Evolutionary conservation across 495 filamentous ascomycete genomes (phyloP), one percentile per base, ranked within the genome.

Genomic region (Aspergillus homomorphus): DNA sequence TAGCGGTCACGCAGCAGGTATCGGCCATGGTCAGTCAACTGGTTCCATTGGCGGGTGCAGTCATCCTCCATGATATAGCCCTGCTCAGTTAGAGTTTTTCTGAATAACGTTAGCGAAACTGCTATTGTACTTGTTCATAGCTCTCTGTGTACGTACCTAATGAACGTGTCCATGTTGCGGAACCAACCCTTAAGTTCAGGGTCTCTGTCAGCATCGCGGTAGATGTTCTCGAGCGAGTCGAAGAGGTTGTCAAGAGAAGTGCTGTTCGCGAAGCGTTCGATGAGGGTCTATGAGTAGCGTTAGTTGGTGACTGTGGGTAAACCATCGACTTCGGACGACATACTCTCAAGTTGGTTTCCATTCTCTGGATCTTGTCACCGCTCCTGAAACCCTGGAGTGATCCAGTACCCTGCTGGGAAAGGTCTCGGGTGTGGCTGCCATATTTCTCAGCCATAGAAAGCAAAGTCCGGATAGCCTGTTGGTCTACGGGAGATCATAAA

Each of bases 251-350:
- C 88, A 42, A 83, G 79, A 1, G 91, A 96, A 8, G 94, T 98
- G 69, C 85, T 87, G 73, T 98, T 98, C 67, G 94, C 94, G 62
- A 97, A 98, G 48, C 94, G 87, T 78, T 98, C 95, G 59, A 98
- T 85, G 19, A 98, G 80, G 15, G 83, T 88, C 89, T 92, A 69
- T 10, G 73, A 64, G 28, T 55, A 53, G 42, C 74, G 19, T 89
- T 72, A 87, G 46, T 89, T 72, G 87, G 46, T 28, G 12, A 28
- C 19, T 80, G 71, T 22, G 51, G 45, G 10, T 48, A 10, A 10
- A 20, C 12, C 21, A 18, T 12, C 19, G 10, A 54, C 50, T 15
- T 9, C 33, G 42, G 3, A 2, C 16, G 38, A 77, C 77, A 54
- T 72, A 89, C 87, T 79, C 86, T 91, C 53, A 98, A 79, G 65